Evolutionary conservation across 345 rosid genomes (phyloP), one percentile per base, ranked within the genome.

Genomic region (Trapa bicornis): DNA sequence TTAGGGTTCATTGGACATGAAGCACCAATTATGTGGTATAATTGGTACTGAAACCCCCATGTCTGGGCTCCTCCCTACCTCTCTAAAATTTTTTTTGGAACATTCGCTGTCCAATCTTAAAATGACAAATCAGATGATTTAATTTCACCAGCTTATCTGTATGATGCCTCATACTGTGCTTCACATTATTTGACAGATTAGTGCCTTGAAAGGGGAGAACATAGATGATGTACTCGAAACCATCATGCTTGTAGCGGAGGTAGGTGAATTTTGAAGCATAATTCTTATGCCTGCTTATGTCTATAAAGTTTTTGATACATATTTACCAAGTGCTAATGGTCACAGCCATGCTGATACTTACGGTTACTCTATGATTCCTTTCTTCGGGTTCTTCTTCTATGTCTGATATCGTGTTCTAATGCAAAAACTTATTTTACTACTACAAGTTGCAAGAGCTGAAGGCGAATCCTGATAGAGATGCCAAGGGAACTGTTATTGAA

Each of bases 191-290:
- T 72, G 70, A 85, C 89, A 94, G 99, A 86, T 94, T 74, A 94
- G 99, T 79, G 99, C 99, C 47, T 85, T 94, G 69, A 94, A 87
- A 80, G 97, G 99, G 77, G 83, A 87, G 53, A 87, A 91, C 33
- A 37, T 91, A 22, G 87, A 87, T 79, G 95, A 88, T 72, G 79
- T 94, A 72, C 78, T 94, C 85, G 99, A 94, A 82, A 94, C 95
- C 50, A 83, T 86, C 67, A 87, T 94, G 95, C 99, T 94, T 71
- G 99, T 94, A 73, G 95, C 99, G 17, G 99, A 94, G 96, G 99
- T 94, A 69, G 73, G 91, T 76, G 57, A 58, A 37, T 7, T 35
- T 16, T 64, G 32, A 1, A 7, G 37, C 41, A 66, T 48, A 16
- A 66, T 66, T 48, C 10, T 54, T 22, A 6, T 9, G 60, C 33